phyloP scores from a whole-genome alignment of 2,329 filamentous ascomycete species.

The Neonectria coccinea region DNA sequence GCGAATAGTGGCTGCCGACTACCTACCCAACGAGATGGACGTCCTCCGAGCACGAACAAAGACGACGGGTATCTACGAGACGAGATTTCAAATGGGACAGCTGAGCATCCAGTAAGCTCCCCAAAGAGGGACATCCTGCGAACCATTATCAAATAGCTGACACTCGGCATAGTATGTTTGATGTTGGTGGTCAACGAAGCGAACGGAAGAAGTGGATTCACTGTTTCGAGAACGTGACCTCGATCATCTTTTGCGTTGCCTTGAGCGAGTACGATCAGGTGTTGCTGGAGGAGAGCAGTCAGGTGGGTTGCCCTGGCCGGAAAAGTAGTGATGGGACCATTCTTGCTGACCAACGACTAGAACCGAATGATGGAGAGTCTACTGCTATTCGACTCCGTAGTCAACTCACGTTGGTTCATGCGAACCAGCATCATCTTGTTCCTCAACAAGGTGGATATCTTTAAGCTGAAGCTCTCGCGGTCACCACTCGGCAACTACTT shows the following conservation, averaged over 20 bases:
- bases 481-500: conserved; percentile 96
- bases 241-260: conserved; percentile 98
- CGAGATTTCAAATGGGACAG: conserved; percentile 97
- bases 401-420: conserved; percentile 99
- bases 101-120: conserved; percentile 92
- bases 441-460: conserved; percentile 98
- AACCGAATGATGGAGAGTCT: conserved; percentile 99
- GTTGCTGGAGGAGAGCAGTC: conserved; percentile 94
- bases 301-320: conserved; percentile 66
- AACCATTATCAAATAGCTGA: conserved; percentile 36
- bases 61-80: conserved; percentile 99
- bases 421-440: conserved; percentile 98
- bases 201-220: conserved; percentile 99
- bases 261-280: conserved; percentile 99
- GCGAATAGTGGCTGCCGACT: conserved; percentile 85
- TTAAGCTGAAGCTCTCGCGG: conserved; percentile 91
- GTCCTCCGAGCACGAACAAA: conserved; percentile 96
- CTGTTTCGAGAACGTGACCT: conserved; percentile 99
- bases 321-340: neutral
- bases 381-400: conserved; percentile 95
- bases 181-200: conserved; percentile 95
- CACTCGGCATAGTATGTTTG: conserved; percentile 83
- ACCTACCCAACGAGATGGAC: conserved; percentile 93
- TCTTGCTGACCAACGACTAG: conserved; percentile 59
- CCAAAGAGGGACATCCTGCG: neutral